Percentiles rank a stretch among this genome's conserved stretches.
These are phyloP conservation scores for Phyllostachys edulis DNA, from an alignment of 176 grass and related monocot genomes.

Conservation along the genomic window DNA sequence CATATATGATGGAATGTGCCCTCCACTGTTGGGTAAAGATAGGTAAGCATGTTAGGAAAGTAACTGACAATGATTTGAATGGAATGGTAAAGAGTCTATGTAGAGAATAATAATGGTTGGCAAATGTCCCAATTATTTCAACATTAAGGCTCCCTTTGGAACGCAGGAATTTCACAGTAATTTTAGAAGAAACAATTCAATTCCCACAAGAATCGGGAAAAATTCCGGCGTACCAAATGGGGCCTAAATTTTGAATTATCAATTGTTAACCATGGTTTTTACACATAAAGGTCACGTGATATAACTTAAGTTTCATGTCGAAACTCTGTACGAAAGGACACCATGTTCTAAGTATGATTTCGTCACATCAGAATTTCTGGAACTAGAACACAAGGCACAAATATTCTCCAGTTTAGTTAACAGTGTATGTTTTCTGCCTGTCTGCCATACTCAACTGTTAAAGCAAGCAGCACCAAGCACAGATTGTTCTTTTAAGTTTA, in stretches of 20 bases:
- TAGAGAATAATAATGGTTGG: neutral
- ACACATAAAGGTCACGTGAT: neutral
- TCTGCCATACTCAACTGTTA: neutral
- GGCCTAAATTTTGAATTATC: neutral
- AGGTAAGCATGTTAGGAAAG: constrained; percentile 23
- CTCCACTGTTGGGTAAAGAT: constrained; percentile 62
- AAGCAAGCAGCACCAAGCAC: neutral
- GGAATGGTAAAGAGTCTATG: neutral
- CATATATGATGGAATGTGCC: constrained; percentile 91
- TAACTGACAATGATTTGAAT: neutral
- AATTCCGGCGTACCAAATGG: neutral
- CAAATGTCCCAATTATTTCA: neutral
- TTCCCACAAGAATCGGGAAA: neutral
- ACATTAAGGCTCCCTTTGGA: neutral
- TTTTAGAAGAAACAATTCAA: neutral
- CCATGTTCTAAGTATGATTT: neutral
- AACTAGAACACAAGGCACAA: neutral
- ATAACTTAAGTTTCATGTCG: neutral
- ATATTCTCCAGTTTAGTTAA: neutral
- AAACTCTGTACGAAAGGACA: neutral
- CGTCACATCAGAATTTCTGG: neutral
- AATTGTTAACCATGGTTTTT: neutral
- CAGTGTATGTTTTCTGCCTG: neutral
- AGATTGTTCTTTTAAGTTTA: neutral
- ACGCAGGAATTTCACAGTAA: neutral